Base-by-base conservation (phyloP, 2,329 filamentous ascomycete species). In the Aspergillus puulaauensis region DNA sequence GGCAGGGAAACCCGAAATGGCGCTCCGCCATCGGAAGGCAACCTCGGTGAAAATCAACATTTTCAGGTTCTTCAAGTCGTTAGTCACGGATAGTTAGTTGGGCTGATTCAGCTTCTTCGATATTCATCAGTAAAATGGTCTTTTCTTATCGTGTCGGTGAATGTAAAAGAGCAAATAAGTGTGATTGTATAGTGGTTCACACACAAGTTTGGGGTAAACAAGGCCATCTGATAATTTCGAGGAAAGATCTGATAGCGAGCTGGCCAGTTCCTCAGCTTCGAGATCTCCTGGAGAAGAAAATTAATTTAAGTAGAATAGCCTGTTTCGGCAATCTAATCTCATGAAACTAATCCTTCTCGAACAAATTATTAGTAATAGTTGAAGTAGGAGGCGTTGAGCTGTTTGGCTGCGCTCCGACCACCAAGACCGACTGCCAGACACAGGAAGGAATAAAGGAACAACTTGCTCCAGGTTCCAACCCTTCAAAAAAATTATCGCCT, bases 1-100 rank as follows among this genome's bases (percentile, higher is more conserved):
- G 27, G 27, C 12, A 37, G 35, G 35, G 35, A 37, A n/a, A 5
- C 35, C 27, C 27, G 27, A 31, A 31, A 31, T 33, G 45, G 19
- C 48, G 37, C 60, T 65, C 65, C 65, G 65, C 64, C 62, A 66
- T 66, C 65, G 65, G 65, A 66, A 40, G 21, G 56, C n/a, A 52
- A 37, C 43, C 44, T 59, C 44, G 52, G 51, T 56, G 56, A 52
- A 53, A 45, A 48, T 52, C 45, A 52, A 31, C 24, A 54, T 45
- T 54, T 37, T 46, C 31, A 37, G 12, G 15, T 37, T 37, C 15
- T 37, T 37, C 11, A 14, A 15, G 7, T 17, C 4, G 51, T 46
- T 53, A 53, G 50, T 53, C 51, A 46, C 45, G 39, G 27, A 37
- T 45, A 31, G 44, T 62, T 21, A 21, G 21, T 21, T 21, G 52